These are phyloP conservation scores for Globisporangium echinulatum DNA, from an alignment of 352 stramenopile genomes.

Conservation along the genomic window DNA sequence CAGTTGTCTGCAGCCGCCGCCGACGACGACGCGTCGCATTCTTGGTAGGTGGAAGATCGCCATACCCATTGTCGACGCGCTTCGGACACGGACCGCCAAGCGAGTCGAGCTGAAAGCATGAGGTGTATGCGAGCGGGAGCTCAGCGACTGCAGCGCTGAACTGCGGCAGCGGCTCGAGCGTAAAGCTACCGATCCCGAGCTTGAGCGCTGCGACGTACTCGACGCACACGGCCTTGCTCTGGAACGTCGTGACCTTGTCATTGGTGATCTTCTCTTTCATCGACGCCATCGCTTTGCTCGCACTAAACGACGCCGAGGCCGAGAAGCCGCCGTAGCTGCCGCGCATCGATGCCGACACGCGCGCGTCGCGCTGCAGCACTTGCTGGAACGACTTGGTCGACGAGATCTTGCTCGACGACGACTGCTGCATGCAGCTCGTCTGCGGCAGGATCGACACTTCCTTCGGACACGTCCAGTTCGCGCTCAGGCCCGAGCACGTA, in stretches of 20 bases:
- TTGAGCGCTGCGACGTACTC: slow-evolving; percentile 18
- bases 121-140: slow-evolving; percentile 7
- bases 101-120: slow-evolving; percentile 12
- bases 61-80: no score
- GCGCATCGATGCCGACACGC: no score
- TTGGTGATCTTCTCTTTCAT: no score
- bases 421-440: slow-evolving; percentile 23
- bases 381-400: slow-evolving; percentile 24
- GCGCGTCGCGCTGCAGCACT: slow-evolving; percentile 18
- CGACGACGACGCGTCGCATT: slow-evolving; percentile 22
- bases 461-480: slow-evolving; percentile 8
- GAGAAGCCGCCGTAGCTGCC: no score
- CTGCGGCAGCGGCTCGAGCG: slow-evolving; percentile 10
- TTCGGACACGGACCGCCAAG: slow-evolving; percentile 4
- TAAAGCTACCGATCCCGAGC: slow-evolving; percentile 1
- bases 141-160: slow-evolving; percentile 1
- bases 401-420: slow-evolving; percentile 18
- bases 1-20: no score
- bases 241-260: slow-evolving; percentile 8
- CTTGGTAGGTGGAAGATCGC: background rate
- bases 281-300: no score
- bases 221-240: slow-evolving; percentile 19
- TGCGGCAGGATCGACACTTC: slow-evolving; percentile 19
- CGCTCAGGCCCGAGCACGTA: slow-evolving; percentile 18
- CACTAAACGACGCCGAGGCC: no score